Evolutionary conservation across 306 rosid genomes (phyloP).

Genomic region (Quercus suber): DNA sequence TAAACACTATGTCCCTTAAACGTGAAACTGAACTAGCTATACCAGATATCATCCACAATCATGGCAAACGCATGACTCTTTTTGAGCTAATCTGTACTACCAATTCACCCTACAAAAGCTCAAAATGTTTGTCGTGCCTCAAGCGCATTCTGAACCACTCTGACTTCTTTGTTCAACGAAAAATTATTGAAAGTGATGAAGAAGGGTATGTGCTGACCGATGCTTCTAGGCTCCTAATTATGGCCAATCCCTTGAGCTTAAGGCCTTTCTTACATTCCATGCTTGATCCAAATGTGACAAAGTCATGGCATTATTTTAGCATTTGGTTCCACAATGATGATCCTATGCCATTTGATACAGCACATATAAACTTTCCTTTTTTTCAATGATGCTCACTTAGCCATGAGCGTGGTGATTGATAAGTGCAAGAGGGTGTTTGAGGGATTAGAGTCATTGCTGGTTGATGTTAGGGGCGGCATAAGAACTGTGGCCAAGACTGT

Average conservation of each 20-base stretch:
- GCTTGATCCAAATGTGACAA: neutral
- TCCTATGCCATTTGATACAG: conserved; percentile 10
- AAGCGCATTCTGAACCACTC: conserved; percentile 26
- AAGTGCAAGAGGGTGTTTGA: conserved; percentile 19
- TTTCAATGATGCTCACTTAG: conserved; percentile 2
- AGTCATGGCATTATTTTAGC: neutral
- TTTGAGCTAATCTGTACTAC: conserved; percentile 9
- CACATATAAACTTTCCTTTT: neutral
- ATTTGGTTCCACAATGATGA: conserved; percentile 7
- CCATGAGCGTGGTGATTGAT: neutral
- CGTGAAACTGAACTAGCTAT: conserved; percentile 28
- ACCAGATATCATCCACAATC: neutral
- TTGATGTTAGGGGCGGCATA: conserved; percentile 31
- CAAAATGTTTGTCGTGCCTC: conserved; percentile 6
- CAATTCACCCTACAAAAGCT: conserved; percentile 20
- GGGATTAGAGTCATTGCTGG: conserved; percentile 25
- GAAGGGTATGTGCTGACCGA: conserved; percentile 21
- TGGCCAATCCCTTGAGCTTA: neutral
- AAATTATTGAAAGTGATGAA: neutral
- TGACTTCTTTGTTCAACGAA: conserved; percentile 6
- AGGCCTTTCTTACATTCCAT: neutral
- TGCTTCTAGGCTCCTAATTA: conserved; percentile 13
- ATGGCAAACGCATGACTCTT: conserved; percentile 27
- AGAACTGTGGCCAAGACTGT: conserved; percentile 26
- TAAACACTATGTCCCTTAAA: conserved; percentile 27